Percentiles rank a stretch among this genome's conserved stretches.
Conservation (phyloP, 2,329 filamentous ascomycete species). For the Boeremia lycopersici region DNA sequence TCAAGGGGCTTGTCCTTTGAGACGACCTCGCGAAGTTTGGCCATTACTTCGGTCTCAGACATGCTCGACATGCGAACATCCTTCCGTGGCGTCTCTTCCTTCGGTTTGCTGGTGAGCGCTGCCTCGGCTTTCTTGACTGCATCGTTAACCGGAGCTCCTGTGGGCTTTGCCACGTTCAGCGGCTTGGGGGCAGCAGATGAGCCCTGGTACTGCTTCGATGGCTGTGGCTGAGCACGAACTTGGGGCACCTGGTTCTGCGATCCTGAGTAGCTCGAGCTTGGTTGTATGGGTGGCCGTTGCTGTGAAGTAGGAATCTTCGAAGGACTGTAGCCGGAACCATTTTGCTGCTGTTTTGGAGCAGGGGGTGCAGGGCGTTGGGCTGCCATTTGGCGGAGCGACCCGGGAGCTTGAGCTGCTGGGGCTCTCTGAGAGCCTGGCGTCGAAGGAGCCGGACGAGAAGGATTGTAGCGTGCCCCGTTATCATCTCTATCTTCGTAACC, state of each 20-base stretch:
- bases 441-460: conserved; percentile 80
- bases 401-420: conserved; percentile 59
- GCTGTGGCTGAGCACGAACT: conserved; percentile 49
- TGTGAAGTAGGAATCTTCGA: conserved; percentile 36
- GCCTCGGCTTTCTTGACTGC: conserved; percentile 88
- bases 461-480: conserved; percentile 76
- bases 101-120: conserved; percentile 70
- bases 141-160: conserved; percentile 62
- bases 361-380: conserved; percentile 86
- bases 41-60: conserved; percentile 97
- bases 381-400: conserved; percentile 58
- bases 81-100: conserved; percentile 82
- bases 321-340: conserved; percentile 33
- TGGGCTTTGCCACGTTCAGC: conserved; percentile 57
- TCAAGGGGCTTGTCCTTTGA: conserved; percentile 93
- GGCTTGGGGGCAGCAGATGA: conserved; percentile 61
- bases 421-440: conserved; percentile 60
- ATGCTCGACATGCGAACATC: conserved; percentile 98
- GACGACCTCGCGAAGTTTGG: conserved; percentile 89
- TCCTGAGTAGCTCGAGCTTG: conserved; percentile 47
- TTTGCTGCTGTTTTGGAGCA: conserved; percentile 59
- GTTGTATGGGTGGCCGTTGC: conserved; percentile 52
- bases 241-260: conserved; percentile 50
- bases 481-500: conserved; percentile 54
- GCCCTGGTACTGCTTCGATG: conserved; percentile 46